Conservation (phyloP, 225 moss, liverwort and hornwort genomes). For the Anthoceros angustus region DNA sequence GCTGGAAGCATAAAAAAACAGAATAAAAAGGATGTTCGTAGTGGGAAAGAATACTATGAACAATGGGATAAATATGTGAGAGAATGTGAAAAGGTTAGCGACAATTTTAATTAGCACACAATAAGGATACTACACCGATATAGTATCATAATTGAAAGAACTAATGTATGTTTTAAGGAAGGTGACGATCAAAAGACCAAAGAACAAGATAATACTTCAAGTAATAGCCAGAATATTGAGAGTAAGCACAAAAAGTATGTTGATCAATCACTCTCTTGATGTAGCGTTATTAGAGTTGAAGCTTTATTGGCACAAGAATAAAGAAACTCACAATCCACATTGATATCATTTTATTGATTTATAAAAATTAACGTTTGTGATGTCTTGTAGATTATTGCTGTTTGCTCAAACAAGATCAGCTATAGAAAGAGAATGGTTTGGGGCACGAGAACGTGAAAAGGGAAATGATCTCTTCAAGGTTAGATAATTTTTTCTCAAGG, state of each 20-base stretch:
- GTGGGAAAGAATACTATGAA: conserved; percentile 20
- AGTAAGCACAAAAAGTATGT: conserved; percentile 5
- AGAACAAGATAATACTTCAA: conserved; percentile 4
- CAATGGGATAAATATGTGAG: conserved; percentile 26
- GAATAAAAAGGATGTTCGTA: conserved; percentile 15
- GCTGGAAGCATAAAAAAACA: background rate
- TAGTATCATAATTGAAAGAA: background rate
- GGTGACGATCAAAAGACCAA: background rate
- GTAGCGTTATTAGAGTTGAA: too few relatives aligned
- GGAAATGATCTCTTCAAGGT: conserved; percentile 36
- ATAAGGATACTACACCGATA: background rate
- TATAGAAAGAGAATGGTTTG: conserved; percentile 34
- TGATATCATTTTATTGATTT: background rate
- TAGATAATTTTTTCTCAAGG: background rate
- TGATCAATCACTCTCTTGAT: too few relatives aligned
- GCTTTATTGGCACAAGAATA: background rate
- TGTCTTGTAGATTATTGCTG: conserved; percentile 12
- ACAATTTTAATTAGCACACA: background rate
- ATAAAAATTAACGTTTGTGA: background rate
- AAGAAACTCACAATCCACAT: background rate
- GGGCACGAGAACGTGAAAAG: conserved; percentile 36
- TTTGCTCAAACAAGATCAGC: conserved; percentile 27
- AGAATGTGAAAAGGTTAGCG: conserved; percentile 14
- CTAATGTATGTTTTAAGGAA: background rate
- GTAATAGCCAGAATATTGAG: background rate